Evolutionary conservation across 495 filamentous ascomycete genomes (phyloP), one percentile per base, ranked within the genome.

Genomic region (Cercophora newfieldiana): DNA sequence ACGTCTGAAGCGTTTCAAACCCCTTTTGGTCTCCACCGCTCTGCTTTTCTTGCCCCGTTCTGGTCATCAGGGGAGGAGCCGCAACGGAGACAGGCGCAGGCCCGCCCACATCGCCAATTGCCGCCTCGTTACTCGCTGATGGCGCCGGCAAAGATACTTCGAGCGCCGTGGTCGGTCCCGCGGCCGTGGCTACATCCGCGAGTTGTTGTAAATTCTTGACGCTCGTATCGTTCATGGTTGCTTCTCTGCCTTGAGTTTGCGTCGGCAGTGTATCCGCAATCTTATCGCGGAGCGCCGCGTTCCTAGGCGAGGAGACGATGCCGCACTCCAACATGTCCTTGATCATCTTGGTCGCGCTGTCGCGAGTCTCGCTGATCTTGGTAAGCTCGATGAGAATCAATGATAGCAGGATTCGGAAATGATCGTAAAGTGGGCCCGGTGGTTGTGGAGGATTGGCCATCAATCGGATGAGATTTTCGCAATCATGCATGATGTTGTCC

Each of bases 371-470:
- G 8, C 72, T 66, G 12, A 71, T 63, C 56, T 68, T 88, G 1
- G 78, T 80, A 7, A 92, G 83, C 69, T 92, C 88, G 26, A 88
- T 75, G 7, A 96, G 83, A 26, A 87, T 88, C 69, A 93, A 77
- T 1, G 87, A 79, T 8, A 85, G 83, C n/a, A 96, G 79, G n/a
- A 82, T 82, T 29, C 86, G 78, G 64, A 89, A 90, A 73, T 95
- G 89, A 64, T 93, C 83, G 58, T 90, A 91, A 58, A 96, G 81
- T 0, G 91, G 90, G 10, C 81, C 83, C 16, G 84, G 74, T 14
- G 6, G 1, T 88, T 75, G 49, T 81, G 85, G 63, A 85, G 79
- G 60, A 88, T 81, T 68, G 82, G 85, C 74, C 16, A 90, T 75
- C 28, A 87, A 74, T 2, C 67, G 81, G 58, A 86, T 81, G 1